Base-by-base conservation (phyloP, 2,329 filamentous ascomycete genomes). In the Pyrenophora teres region DNA sequence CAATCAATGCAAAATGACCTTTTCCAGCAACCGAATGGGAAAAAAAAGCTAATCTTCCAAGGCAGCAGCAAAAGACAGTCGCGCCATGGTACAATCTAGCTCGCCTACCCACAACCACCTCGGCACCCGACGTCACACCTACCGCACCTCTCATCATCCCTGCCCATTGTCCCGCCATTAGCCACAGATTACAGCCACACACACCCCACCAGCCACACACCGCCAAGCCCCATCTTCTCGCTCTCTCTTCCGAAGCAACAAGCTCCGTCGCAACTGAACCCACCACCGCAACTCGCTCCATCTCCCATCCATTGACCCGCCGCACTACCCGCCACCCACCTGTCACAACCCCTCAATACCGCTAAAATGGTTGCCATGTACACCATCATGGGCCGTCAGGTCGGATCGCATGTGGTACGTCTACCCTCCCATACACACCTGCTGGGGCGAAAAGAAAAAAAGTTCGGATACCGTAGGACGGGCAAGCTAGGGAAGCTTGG, bases 341-440 rank as follows among this genome's bases (percentile, higher is more conserved):
- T 40, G 56, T 44, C 49, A 41, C 60, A 44, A 42, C 57, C 53
- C 42, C 40, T 36, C 43, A 60, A 62, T 43, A 64, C 64, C 65
- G 65, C 64, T 56, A 74, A 63, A 43, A 82, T 82, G 80, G 80
- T 81, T 68, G 76, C 74, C 63, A 78, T 77, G 71, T 82, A 82
- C 74, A 73, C 75, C 50, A 73, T 81, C 63, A 65, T 74, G 60
- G 79, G 79, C 73, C 77, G 78, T 63, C 77, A 81, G 74, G 76
- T 82, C 67, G 80, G 79, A 72, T 81, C 79, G 56, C 80, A 82
- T 72, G 69, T 78, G 59, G 80, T 82, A 76, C 59, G 80, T 77
- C 40, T 41, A 54, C 56, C 33, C 12, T 45, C 13, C 23, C 3
- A 21, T 5, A 21, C 19, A 21, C 19, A 21, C 15, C 15, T 15